Evolutionary conservation across 805 yeast genomes (phyloP), one percentile per base, ranked within the genome.

Genomic region (Nakazawaea holstii): DNA sequence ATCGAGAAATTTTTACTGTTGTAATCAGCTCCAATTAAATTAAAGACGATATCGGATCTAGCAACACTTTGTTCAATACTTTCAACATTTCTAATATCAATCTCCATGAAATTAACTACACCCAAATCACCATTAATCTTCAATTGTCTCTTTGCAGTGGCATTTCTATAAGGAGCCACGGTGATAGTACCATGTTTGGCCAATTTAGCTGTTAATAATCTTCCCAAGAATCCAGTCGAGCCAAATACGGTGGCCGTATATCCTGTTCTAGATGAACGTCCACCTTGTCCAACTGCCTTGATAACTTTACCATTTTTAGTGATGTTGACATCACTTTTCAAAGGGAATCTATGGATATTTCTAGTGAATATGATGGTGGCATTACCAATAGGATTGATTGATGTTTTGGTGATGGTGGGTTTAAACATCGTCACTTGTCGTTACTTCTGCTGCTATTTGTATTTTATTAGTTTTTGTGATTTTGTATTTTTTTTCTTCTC

Each of bases 221-320:
- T 77, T 41, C 96, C 96, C 50, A 88, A 68, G 63, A 84, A 82
- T 1, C 95, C 95, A 41, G 82, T 70, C 33, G 84, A 87, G 8
- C 96, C 96, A 60, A 88, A 88, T 2, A 88, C 94, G 1, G 96
- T 86, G 20, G 91, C 95, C 3, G 91, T 86, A 67, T 81, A 86
- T 2, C 96, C 96, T 8, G 92, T 82, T 70, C 95, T 77, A 28
- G 95, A 86, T 4, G 92, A 84, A 49, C 87, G 74, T 29, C 95
- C 95, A 41, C 95, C 94, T 43, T 77, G 68, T 51, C 96, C 96
- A 32, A 73, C 70, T n/a, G 86, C 65, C 39, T 84, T 63, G 55
- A 80, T 74, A 39, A 89, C 84, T 60, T 88, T 86, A 26, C 96
- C 96, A 45, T 75, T 72, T 54, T 80, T 75, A 48, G 92, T 83